A percentile compares a stretch with the other conserved stretches of the same genome.
phyloP scores from a whole-genome alignment of 2,329 filamentous ascomycete genomes.

The Graphilbum ipis-grandicollis region DNA sequence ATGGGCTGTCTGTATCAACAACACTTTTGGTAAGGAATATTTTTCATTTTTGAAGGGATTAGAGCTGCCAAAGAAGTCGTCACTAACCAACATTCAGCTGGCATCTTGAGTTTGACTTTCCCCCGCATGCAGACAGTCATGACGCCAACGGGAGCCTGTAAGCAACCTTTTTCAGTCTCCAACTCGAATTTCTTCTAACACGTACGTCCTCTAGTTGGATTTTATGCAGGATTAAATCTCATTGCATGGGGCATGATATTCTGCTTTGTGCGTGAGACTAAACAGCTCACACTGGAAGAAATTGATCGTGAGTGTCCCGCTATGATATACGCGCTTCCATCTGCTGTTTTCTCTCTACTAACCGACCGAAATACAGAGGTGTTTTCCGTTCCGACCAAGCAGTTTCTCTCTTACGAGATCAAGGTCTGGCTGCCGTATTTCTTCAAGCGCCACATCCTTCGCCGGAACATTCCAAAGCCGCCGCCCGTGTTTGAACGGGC shows the following conservation, averaged over 20 bases:
- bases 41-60: too few relatives aligned
- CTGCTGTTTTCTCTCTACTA: conserved; percentile 14
- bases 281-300: conserved; percentile 37
- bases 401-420: conserved; percentile 39
- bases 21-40: conserved; percentile 39
- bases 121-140: neutral
- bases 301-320: conserved; percentile 40
- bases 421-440: conserved; percentile 39
- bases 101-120: conserved; percentile 24
- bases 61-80: too few relatives aligned
- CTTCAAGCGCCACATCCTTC: conserved; percentile 2
- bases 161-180: too few relatives aligned
- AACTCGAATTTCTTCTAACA: too few relatives aligned
- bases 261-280: conserved; percentile 39
- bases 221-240: conserved; percentile 38
- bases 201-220: conserved; percentile 16
- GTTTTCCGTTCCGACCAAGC: conserved; percentile 40
- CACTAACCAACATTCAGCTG: too few relatives aligned
- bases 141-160: conserved; percentile 19
- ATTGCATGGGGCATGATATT: conserved; percentile 35
- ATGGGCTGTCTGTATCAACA: conserved; percentile 49
- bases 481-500: neutral
- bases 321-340: conserved; percentile 45
- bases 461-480: neutral
- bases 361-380: conserved; percentile 28